These are phyloP conservation scores for Polysphondylium violaceum DNA, from an alignment of 78 protist genomes.

Conservation along the genomic window DNA sequence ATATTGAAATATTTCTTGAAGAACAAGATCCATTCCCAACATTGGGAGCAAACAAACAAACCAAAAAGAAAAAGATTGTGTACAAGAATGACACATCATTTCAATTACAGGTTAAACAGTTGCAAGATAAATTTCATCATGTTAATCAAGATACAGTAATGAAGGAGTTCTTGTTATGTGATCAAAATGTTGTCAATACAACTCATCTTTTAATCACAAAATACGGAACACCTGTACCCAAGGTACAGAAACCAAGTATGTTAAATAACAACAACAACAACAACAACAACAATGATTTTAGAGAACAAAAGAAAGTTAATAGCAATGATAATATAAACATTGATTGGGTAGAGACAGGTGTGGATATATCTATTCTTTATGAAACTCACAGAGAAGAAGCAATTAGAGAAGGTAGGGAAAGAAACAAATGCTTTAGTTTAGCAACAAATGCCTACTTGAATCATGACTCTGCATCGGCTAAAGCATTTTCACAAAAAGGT, in stretches of 20 bases:
- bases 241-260: too few relatives aligned
- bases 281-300: neutral
- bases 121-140: too few relatives aligned
- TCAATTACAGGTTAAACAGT: too few relatives aligned
- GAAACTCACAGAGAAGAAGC: constrained; percentile 5
- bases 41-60: neutral
- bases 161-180: neutral
- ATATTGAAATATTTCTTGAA: neutral
- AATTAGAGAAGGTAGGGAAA: constrained; percentile 37
- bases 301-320: too few relatives aligned
- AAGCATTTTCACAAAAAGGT: constrained; percentile 10
- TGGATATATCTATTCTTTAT: neutral
- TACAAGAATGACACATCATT: too few relatives aligned
- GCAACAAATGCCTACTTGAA: neutral
- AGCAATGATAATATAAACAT: neutral
- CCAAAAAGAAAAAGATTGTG: too few relatives aligned
- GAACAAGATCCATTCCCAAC: neutral
- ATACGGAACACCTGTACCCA: constrained; percentile 8
- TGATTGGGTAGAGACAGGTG: constrained; percentile 56
- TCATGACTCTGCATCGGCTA: neutral
- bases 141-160: neutral
- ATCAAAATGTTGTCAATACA: neutral
- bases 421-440: constrained; percentile 28
- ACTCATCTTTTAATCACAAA: neutral
- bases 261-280: neutral